Evolutionary conservation across 2,329 filamentous ascomycete species (phyloP), one percentile per base, ranked within the genome.

Genomic region (Dothideomycetidae sp.): DNA sequence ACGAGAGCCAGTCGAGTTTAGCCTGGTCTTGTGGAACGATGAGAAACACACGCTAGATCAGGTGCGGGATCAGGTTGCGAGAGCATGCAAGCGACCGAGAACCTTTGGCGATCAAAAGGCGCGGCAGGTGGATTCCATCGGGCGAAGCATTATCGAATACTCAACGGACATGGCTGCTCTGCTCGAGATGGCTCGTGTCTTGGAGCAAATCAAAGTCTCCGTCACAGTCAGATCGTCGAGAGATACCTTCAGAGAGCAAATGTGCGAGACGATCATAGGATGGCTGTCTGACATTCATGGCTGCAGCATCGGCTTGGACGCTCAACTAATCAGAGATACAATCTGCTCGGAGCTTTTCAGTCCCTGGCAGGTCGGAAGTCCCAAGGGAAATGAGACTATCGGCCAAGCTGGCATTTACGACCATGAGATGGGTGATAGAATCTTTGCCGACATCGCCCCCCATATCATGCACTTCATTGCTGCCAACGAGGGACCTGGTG

Each of bases 1-100:
- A 48, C 64, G 73, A 26, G 54, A 60, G 5, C 72, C 78, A 39
- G 66, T 73, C 2, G 83, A 93, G 49, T 98, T 80, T 56, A 80
- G 82, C 4, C 63, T 98, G 31, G 66, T 94, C 11, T 65, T 98
- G 4, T 98, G 90, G 90, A 98, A 98, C 50, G 90, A 98, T 46
- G 90, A 98, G 61, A 98, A 98, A 58, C 90, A 98, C 55, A 98
- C 90, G 0, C 78, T 96, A 30, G 73, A 77, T 32, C 90, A 98
- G 55, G 88, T 98, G 4, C 71, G 78, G 47, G 76, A 92, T 40
- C 88, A 96, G 55, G 83, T 98, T 14, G 81, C 83, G 3, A 73
- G 88, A 46, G 90, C 90, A 34, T 98, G 90, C 63, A 74, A 72
- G 43, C 78, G 82, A 46, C 72, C 75, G 5, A 64, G 69, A 42